Conservation (phyloP, 148 eudicot genomes). For the Diospyros lotus region DNA sequence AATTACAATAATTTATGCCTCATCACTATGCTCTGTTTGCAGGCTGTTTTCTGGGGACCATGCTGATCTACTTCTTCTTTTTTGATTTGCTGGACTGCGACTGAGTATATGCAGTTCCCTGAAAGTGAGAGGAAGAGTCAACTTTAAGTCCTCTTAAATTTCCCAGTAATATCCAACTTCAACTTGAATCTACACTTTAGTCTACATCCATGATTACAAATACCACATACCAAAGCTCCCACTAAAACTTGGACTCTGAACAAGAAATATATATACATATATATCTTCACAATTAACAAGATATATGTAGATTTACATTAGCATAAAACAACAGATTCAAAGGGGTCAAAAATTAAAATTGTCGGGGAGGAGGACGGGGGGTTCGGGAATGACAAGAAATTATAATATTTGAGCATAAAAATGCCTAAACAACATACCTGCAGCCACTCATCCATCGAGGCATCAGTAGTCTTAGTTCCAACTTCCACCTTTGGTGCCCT, state of each 20-base stretch:
- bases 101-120: constrained; percentile 87
- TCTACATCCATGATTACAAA: not conserved
- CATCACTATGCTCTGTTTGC: constrained; percentile 20
- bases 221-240: not conserved
- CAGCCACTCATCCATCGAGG: constrained; percentile 94
- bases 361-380: not conserved
- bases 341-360: not conserved
- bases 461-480: constrained; percentile 80
- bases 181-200: not conserved
- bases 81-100: constrained; percentile 66
- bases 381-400: too few species aligned
- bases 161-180: not conserved
- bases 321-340: too few species aligned
- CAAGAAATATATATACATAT: not conserved
- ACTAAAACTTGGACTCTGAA: not conserved
- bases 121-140: constrained; percentile 10
- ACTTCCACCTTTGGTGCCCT: constrained; percentile 92
- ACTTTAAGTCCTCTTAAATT: not conserved
- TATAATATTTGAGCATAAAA: not conserved
- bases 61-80: constrained; percentile 70
- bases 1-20: constrained; percentile 34
- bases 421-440: constrained; percentile 44
- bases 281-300: too few species aligned
- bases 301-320: too few species aligned
- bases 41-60: not conserved